A percentile compares a stretch with the other conserved stretches of the same genome.
Conservation (phyloP, 2,329 filamentous ascomycete genomes). For the Phialocephala subalpina region DNA sequence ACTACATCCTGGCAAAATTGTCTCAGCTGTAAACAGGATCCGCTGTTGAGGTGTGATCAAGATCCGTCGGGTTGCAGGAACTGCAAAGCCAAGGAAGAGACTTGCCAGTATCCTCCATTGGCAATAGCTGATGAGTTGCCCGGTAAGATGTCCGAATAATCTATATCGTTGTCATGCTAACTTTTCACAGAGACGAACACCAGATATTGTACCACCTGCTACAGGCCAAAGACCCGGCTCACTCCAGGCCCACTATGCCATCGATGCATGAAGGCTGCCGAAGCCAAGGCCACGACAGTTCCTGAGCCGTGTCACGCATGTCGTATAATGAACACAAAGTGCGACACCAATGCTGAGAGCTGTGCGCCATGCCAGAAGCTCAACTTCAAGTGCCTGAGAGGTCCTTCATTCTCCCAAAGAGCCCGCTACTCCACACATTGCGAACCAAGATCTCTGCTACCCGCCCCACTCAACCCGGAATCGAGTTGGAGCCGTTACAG, state of each 20-base stretch:
- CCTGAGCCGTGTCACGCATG: not conserved
- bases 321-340: not conserved
- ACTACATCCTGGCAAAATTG: not conserved
- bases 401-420: not conserved
- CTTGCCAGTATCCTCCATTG: not conserved
- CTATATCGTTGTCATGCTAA: not conserved
- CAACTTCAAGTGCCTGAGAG: not conserved
- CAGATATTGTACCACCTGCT: not conserved
- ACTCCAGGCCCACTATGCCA: not conserved
- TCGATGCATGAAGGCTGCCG: not conserved
- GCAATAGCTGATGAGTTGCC: not conserved
- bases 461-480: too few species aligned
- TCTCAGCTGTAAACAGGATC: not conserved
- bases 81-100: not conserved
- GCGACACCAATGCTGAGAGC: not conserved
- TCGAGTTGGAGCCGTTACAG: not conserved
- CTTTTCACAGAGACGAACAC: not conserved
- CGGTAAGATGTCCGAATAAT: not conserved
- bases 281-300: not conserved
- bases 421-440: not conserved
- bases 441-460: not conserved
- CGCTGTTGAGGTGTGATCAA: not conserved
- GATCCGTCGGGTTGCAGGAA: not conserved
- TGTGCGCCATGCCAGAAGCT: slow-evolving; percentile 5
- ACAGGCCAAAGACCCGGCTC: not conserved